A percentile compares a stretch with the other conserved stretches of the same genome.
Evolutionary conservation across 345 rosid species (phyloP).

Genomic region (Schrenkiella parvula): DNA sequence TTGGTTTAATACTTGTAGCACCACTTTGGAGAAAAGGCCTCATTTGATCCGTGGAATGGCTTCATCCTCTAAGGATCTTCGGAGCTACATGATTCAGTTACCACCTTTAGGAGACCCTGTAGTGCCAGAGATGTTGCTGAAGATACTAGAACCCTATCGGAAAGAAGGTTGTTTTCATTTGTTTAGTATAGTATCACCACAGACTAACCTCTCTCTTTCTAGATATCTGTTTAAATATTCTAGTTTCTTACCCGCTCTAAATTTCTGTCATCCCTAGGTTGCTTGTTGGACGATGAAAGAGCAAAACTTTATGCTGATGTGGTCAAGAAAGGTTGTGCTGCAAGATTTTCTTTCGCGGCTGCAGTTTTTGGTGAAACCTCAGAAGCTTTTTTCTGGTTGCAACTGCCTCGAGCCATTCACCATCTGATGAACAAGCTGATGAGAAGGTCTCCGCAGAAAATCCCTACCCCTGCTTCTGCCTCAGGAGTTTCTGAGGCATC

Average conservation of each 20-base stretch:
- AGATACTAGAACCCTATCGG: constrained; percentile 88
- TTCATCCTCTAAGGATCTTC: constrained; percentile 68
- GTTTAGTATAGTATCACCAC: constrained; percentile 3
- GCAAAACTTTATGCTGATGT: constrained; percentile 79
- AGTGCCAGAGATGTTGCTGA: constrained; percentile 94
- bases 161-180: constrained; percentile 55
- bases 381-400: constrained; percentile 96
- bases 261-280: constrained; percentile 47
- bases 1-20: constrained; percentile 88
- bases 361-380: constrained; percentile 86
- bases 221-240: constrained; percentile 1
- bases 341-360: constrained; percentile 95
- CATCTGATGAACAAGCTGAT: constrained; percentile 64
- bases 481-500: constrained; percentile 44
- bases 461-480: constrained; percentile 24
- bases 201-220: constrained; percentile 1
- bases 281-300: constrained; percentile 86
- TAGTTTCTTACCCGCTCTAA: constrained; percentile 21
- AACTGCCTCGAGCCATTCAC: constrained; percentile 80
- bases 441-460: constrained; percentile 50
- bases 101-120: constrained; percentile 85
- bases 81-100: constrained; percentile 78
- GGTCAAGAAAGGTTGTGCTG: constrained; percentile 73
- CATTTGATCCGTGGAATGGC: constrained; percentile 69
- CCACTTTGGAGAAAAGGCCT: constrained; percentile 66